phyloP scores from a whole-genome alignment of 2,329 filamentous ascomycete genomes.

The Cladophialophora exuberans region DNA sequence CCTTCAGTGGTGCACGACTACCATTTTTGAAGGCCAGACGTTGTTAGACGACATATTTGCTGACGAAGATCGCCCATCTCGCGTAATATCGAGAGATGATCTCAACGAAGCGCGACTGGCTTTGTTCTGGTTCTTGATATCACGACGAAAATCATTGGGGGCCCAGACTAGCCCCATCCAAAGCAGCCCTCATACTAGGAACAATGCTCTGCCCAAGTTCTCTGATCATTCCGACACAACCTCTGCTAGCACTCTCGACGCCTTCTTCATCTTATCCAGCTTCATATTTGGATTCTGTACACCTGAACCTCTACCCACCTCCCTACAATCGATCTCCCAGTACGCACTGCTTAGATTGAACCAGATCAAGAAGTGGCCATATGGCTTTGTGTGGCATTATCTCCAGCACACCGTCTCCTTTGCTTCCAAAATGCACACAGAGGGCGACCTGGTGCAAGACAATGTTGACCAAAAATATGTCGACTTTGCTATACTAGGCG shows the following conservation, averaged over 20 bases:
- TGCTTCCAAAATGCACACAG: background rate
- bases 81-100: background rate
- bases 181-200: background rate
- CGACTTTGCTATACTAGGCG: background rate
- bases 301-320: background rate
- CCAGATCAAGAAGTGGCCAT: background rate
- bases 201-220: background rate
- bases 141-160: background rate
- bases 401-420: background rate
- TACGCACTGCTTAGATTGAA: background rate
- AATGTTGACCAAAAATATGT: background rate
- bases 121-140: slow-evolving; percentile 3
- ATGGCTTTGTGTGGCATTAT: background rate
- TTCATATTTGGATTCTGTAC: background rate
- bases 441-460: background rate
- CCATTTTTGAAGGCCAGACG: background rate
- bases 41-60: background rate
- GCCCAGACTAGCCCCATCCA: background rate
- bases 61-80: background rate
- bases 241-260: background rate
- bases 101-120: background rate
- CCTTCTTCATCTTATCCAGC: slow-evolving; percentile 1
- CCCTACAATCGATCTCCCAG: background rate
- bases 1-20: slow-evolving; percentile 1
- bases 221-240: background rate